Base-by-base conservation (phyloP, 805 yeast species). In the Saturnispora sekii region DNA sequence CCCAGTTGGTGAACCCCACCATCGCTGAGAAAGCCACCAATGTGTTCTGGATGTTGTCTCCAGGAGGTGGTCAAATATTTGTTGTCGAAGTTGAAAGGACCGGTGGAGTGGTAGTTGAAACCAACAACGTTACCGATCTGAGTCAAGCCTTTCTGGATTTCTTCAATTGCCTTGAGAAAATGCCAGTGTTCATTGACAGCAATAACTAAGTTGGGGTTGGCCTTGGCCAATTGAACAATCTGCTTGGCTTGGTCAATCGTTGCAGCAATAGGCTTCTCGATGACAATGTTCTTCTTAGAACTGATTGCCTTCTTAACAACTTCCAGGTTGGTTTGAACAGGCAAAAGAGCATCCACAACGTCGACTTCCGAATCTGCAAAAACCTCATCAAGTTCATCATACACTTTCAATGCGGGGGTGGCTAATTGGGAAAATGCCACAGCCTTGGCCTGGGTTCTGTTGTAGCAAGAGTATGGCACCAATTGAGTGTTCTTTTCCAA, bases 1-100 rank as follows among this genome's bases (percentile, higher is more conserved):
- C 96, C 96, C 61, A 89, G 68, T 63, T 89, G 97, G 65, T 90
- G 97, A 18, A 90, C 97, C 60, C 97, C 97, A 57, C 96, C 97
- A 58, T 90, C 97, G 47, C 90, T 81, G 55, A 90, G 69, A 64
- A 71, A 89, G 0, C 97, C 97, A 44, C 97, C 97, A 53, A 88
- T 75, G 60, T 90, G 97, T 63, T 86, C 81, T 30, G 97, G 97
- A 40, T 80, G 71, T 60, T 74, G 77, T 72, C 97, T 81, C 97
- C 97, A 90, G 12, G 79, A 45, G 2, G 97, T 89, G 17, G 67
- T 61, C 48, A 78, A 59, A 57, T 83, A 84, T 58, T 81, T 76
- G 65, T 74, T 79, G 46, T 65, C 56, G 29, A 67, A 68, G 52
- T 75, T 72, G 69, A 79, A 84, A 9, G 86, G 76, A 26, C 93